phyloP scores from a whole-genome alignment of 2,329 filamentous ascomycete genomes.

The Drechslera avenae region DNA sequence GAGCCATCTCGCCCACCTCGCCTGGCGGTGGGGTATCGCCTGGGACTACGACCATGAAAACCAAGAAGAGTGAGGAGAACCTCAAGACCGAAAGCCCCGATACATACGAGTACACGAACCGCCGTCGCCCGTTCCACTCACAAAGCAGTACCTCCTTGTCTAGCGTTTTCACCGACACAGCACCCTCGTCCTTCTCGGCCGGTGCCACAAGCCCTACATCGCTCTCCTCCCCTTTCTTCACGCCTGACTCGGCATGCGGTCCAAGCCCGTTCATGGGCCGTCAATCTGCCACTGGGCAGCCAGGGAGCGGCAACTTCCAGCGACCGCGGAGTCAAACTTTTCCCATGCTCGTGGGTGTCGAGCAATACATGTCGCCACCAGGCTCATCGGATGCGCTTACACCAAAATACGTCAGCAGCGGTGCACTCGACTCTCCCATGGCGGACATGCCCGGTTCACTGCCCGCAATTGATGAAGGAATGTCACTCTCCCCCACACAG shows the following conservation, averaged over 20 bases:
- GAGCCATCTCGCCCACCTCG: constrained; percentile 73
- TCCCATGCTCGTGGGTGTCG: constrained; percentile 68
- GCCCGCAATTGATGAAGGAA: constrained; percentile 49
- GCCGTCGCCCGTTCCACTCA: constrained; percentile 69
- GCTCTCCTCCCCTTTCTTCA: constrained; percentile 77
- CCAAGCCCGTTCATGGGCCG: constrained; percentile 65
- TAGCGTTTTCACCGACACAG: constrained; percentile 68
- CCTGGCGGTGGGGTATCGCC: constrained; percentile 69
- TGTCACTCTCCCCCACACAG: constrained; percentile 44
- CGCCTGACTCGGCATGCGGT: constrained; percentile 70
- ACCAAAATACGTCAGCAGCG: constrained; percentile 58
- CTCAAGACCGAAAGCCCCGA: constrained; percentile 63
- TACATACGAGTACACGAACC: constrained; percentile 63
- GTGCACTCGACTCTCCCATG: constrained; percentile 58
- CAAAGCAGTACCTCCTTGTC: constrained; percentile 69
- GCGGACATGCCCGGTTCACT: constrained; percentile 52
- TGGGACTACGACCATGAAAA: constrained; percentile 67
- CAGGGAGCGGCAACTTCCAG: constrained; percentile 63
- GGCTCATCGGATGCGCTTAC: constrained; percentile 60
- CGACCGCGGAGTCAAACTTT: constrained; percentile 88
- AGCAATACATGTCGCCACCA: constrained; percentile 60
- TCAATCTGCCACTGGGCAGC: constrained; percentile 54
- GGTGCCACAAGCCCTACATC: constrained; percentile 75
- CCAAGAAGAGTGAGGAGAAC: constrained; percentile 71
- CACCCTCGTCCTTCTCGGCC: constrained; percentile 70